These are phyloP conservation scores for Ophiocordyceps robertsii DNA, from an alignment of 2,329 filamentous ascomycete species.

Conservation along the genomic window DNA sequence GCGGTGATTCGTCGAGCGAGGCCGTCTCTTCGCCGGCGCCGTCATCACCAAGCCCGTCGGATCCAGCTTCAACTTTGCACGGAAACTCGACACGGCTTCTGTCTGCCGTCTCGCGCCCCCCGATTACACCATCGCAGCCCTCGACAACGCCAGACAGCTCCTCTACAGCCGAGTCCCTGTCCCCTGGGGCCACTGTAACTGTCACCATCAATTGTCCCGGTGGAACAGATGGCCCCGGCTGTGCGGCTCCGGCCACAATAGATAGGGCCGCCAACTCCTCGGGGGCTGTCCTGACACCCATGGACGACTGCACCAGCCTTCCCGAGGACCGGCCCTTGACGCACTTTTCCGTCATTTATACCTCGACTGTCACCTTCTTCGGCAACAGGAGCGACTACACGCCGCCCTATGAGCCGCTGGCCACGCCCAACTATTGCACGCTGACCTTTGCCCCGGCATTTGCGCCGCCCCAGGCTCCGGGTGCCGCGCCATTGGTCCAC, in stretches of 20 bases:
- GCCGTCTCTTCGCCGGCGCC: no score
- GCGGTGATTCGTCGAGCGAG: no score
- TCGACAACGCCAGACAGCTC: no score
- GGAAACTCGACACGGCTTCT: no score
- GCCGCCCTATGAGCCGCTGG: conserved; percentile 27
- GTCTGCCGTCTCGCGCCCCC: no score
- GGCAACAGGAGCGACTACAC: conserved; percentile 32
- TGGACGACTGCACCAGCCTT: conserved; percentile 19
- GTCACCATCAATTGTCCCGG: conserved; percentile 2
- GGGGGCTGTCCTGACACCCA: conserved; percentile 1
- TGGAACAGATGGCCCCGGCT: neutral
- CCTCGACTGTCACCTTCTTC: conserved; percentile 34
- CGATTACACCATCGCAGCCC: no score
- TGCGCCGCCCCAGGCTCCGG: neutral
- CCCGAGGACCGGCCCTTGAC: conserved; percentile 16
- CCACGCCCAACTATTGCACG: conserved; percentile 25
- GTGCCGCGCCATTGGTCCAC: neutral
- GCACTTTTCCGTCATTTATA: conserved; percentile 32
- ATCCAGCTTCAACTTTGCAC: no score
- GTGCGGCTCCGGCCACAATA: neutral
- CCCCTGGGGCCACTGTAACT: neutral
- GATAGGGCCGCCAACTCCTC: neutral
- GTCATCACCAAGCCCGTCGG: no score
- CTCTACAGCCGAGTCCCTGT: neutral
- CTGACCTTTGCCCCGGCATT: neutral